Percentiles rank a stretch among this genome's conserved stretches.
Conservation (phyloP, 2,329 filamentous ascomycete genomes). For the Dothiorella sarmentorum region DNA sequence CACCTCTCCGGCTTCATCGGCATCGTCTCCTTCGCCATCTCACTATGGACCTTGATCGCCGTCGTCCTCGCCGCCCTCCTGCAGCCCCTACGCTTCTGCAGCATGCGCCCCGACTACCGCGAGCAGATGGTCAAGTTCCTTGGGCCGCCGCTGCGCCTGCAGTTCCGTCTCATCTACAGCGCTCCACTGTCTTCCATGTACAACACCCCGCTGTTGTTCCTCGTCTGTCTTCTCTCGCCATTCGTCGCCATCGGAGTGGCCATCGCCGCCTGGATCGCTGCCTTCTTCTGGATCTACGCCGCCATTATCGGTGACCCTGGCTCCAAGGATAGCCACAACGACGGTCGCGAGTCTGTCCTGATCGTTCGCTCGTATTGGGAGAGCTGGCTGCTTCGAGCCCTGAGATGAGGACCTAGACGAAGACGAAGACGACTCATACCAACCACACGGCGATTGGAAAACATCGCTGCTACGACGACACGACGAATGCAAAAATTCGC, state of each 20-base stretch:
- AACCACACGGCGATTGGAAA: neutral
- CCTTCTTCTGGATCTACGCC: conserved; percentile 60
- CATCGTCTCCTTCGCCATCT: conserved; percentile 52
- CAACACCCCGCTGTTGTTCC: conserved; percentile 44
- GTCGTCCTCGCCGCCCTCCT: conserved; percentile 48
- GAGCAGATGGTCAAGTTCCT: conserved; percentile 52
- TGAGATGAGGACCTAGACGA: conserved; percentile 22
- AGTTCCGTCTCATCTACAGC: conserved; percentile 49
- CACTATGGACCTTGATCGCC: conserved; percentile 50
- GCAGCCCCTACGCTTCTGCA: conserved; percentile 54
- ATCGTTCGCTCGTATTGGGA: conserved; percentile 60
- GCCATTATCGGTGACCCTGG: conserved; percentile 60
- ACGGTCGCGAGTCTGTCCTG: conserved; percentile 58
- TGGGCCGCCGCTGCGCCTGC: conserved; percentile 51
- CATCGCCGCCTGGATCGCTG: conserved; percentile 56
- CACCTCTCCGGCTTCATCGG: conserved; percentile 54
- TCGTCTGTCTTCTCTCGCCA: conserved; percentile 55
- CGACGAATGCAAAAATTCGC: neutral
- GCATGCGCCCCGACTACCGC: conserved; percentile 44
- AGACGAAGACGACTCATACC: neutral
- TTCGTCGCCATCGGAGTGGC: conserved; percentile 55
- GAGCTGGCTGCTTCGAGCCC: conserved; percentile 48
- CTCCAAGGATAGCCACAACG: conserved; percentile 54
- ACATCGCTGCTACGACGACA: neutral
- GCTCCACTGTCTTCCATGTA: conserved; percentile 34